phyloP scores from a whole-genome alignment of 73 alveolate species.

The Halteria grandinella region DNA sequence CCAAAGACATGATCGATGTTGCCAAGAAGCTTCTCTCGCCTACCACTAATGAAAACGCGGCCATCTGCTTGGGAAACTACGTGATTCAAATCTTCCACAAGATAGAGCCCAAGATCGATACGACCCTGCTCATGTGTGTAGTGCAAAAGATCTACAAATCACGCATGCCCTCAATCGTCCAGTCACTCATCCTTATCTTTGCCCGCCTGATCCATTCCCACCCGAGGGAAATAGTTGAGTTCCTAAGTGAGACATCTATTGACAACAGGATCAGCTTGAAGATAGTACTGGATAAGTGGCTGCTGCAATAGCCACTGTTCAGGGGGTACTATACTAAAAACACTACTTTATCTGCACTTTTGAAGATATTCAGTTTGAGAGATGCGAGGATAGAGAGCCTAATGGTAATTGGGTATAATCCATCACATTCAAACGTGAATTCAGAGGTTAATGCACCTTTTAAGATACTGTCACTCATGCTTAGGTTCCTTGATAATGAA shows the following conservation, averaged over 20 bases:
- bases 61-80: constrained; percentile 83
- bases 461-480: constrained; percentile 88
- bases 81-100: constrained; percentile 80
- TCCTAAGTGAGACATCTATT: constrained; percentile 86
- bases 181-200: constrained; percentile 91
- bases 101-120: constrained; percentile 83
- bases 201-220: constrained; percentile 92
- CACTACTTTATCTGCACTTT: constrained; percentile 93
- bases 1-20: constrained; percentile 74
- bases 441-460: constrained; percentile 98
- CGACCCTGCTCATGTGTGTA: constrained; percentile 79
- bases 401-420: constrained; percentile 96
- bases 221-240: constrained; percentile 91
- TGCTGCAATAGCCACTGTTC: constrained; percentile 93
- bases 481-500: constrained; percentile 96
- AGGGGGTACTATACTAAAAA: constrained; percentile 96
- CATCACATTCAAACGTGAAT: constrained; percentile 90
- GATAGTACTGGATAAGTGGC: constrained; percentile 97
- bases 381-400: constrained; percentile 88
- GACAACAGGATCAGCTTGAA: constrained; percentile 92
- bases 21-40: constrained; percentile 79
- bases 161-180: constrained; percentile 96
- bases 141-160: constrained; percentile 92
- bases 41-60: constrained; percentile 80
- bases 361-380: constrained; percentile 85